phyloP scores from a whole-genome alignment of 805 yeast species.

The Pichia manshurica region DNA sequence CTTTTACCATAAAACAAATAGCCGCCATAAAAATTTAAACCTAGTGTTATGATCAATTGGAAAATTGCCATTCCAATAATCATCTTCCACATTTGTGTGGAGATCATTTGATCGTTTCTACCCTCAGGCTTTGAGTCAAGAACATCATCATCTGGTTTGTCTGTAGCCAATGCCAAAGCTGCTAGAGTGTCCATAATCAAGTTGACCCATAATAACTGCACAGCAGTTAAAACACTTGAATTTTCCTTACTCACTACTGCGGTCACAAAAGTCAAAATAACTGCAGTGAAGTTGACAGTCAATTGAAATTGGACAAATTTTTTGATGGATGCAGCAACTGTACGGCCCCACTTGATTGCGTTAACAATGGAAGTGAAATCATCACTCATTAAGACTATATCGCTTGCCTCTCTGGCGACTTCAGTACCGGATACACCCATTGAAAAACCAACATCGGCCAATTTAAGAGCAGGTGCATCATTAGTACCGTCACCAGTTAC shows the following conservation, averaged over 20 bases:
- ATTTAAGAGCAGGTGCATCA: slow-evolving; percentile 94
- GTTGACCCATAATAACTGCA: slow-evolving; percentile 95
- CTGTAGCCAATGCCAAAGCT: slow-evolving; percentile 95
- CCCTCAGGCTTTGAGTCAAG: slow-evolving; percentile 81
- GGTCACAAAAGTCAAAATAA: slow-evolving; percentile 83
- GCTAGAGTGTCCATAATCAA: slow-evolving; percentile 98
- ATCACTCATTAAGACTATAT: slow-evolving; percentile 94
- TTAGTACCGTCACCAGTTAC: slow-evolving; percentile 99
- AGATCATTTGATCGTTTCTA: slow-evolving; percentile 68
- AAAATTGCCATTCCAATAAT: slow-evolving; percentile 78
- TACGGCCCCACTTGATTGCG: slow-evolving; percentile 98
- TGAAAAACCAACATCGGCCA: slow-evolving; percentile 97
- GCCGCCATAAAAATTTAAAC: slow-evolving; percentile 73
- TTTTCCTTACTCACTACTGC: slow-evolving; percentile 82
- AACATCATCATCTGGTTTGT: slow-evolving; percentile 82
- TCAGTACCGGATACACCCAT: slow-evolving; percentile 99
- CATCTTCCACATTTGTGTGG: slow-evolving; percentile 98
- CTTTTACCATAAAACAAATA: slow-evolving; percentile 43
- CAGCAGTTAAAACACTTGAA: slow-evolving; percentile 89
- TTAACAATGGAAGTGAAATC: slow-evolving; percentile 91
- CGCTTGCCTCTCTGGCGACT: slow-evolving; percentile 98
- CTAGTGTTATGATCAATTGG: slow-evolving; percentile 77
- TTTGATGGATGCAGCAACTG: slow-evolving; percentile 89
- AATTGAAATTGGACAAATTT: slow-evolving; percentile 95
- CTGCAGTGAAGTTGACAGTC: slow-evolving; percentile 97